Percentiles rank a stretch among this genome's conserved stretches.
Conservation (phyloP, 2,329 filamentous ascomycete genomes). For the Talaromyces sp. region DNA sequence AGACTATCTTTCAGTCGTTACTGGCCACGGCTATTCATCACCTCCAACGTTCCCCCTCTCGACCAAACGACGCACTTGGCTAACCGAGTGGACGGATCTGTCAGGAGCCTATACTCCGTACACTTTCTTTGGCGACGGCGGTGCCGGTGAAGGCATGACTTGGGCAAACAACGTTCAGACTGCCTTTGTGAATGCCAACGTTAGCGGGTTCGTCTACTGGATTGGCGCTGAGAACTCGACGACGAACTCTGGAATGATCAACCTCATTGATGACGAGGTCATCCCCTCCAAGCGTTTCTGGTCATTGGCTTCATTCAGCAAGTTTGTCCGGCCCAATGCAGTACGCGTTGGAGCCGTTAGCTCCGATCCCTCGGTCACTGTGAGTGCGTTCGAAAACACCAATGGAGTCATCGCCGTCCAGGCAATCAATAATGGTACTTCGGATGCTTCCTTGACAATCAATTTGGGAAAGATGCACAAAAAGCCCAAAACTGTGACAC, state of each 20-base stretch:
- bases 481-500: constrained; percentile 21
- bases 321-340: constrained; percentile 38
- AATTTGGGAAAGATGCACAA: constrained; percentile 27
- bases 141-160: constrained; percentile 48
- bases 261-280: constrained; percentile 31
- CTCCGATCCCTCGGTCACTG: constrained; percentile 18
- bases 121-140: constrained; percentile 46
- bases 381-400: constrained; percentile 28
- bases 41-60: constrained; percentile 38
- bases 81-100: constrained; percentile 49
- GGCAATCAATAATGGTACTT: constrained; percentile 20
- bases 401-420: constrained; percentile 32
- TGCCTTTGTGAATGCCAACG: constrained; percentile 45
- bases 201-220: constrained; percentile 54
- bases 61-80: constrained; percentile 46
- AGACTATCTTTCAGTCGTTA: constrained; percentile 37
- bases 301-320: constrained; percentile 39
- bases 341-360: constrained; percentile 31
- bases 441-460: constrained; percentile 21
- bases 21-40: constrained; percentile 40
- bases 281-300: constrained; percentile 35
- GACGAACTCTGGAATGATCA: constrained; percentile 34
- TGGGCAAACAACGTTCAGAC: constrained; percentile 53
- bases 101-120: constrained; percentile 40
- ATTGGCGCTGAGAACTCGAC: constrained; percentile 42